Evolutionary conservation across 306 rosid genomes (phyloP).

Genomic region (Cucurbita maxima): DNA sequence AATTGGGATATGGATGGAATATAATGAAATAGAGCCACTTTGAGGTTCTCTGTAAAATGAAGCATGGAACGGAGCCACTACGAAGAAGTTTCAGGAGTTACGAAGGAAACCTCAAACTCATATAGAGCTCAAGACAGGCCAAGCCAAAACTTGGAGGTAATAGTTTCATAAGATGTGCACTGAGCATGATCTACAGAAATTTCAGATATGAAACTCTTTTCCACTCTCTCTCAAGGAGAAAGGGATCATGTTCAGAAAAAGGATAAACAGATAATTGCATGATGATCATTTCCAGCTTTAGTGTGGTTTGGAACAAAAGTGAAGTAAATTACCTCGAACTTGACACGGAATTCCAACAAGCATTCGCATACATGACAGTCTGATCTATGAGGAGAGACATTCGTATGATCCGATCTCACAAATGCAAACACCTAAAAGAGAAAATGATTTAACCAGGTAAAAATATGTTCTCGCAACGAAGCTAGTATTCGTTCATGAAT

Average conservation of each 20-base stretch:
- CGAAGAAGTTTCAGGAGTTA: no score
- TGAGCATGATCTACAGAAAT: background rate
- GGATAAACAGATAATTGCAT: background rate
- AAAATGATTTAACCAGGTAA: background rate
- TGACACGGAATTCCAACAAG: constrained; percentile 64
- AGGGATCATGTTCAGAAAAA: background rate
- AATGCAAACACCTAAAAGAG: constrained; percentile 78
- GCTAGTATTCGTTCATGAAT: background rate
- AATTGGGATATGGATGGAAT: no score
- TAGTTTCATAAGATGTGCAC: background rate
- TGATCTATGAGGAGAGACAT: constrained; percentile 68
- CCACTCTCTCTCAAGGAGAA: background rate
- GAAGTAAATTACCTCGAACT: constrained; percentile 48
- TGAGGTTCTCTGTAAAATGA: no score
- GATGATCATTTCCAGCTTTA: background rate
- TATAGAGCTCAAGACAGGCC: background rate
- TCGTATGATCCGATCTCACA: constrained; percentile 41
- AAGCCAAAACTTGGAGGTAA: background rate
- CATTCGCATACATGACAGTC: constrained; percentile 79
- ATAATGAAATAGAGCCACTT: no score
- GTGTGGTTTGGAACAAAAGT: constrained; percentile 1
- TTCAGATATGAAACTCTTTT: background rate
- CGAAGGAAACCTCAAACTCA: no score
- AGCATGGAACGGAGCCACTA: no score
- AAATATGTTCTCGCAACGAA: background rate